Percentiles rank a stretch among this genome's conserved stretches.
These are phyloP conservation scores for Clarkia xantiana DNA, from an alignment of 345 rosid species.

Conservation along the genomic window DNA sequence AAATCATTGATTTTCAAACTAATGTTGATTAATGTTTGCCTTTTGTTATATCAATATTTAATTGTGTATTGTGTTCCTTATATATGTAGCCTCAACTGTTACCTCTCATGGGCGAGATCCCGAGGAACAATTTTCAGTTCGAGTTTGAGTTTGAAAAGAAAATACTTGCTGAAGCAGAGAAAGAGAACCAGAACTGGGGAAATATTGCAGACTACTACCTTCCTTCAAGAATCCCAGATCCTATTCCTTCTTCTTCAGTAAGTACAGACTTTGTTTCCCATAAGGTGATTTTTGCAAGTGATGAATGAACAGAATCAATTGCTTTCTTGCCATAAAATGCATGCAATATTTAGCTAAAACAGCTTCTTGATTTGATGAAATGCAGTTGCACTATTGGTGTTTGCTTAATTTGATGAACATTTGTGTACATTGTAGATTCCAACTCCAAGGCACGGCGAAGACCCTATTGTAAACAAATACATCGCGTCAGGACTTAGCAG, in stretches of 20 bases:
- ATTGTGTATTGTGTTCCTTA: neutral
- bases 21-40: neutral
- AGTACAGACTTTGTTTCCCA: slow-evolving; percentile 5
- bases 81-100: slow-evolving; percentile 48
- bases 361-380: too few species aligned
- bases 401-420: too few species aligned
- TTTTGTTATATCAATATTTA: neutral
- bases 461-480: slow-evolving; percentile 56
- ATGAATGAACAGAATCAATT: too few species aligned
- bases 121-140: slow-evolving; percentile 58
- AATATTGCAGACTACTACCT: slow-evolving; percentile 44
- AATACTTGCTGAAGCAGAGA: slow-evolving; percentile 57
- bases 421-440: neutral
- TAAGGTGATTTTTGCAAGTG: too few species aligned
- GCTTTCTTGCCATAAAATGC: too few species aligned
- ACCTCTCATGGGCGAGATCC: slow-evolving; percentile 47
- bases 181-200: slow-evolving; percentile 50
- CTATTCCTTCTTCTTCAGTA: slow-evolving; percentile 43
- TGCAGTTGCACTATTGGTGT: too few species aligned
- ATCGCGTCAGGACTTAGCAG: slow-evolving; percentile 48
- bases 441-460: slow-evolving; percentile 28
- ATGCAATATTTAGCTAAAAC: too few species aligned
- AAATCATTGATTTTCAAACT: too few species aligned
- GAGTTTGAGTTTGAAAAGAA: slow-evolving; percentile 61
- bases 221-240: slow-evolving; percentile 32